Base-by-base conservation (phyloP, 2,329 filamentous ascomycete species). In the Pezicula rhizophila region DNA sequence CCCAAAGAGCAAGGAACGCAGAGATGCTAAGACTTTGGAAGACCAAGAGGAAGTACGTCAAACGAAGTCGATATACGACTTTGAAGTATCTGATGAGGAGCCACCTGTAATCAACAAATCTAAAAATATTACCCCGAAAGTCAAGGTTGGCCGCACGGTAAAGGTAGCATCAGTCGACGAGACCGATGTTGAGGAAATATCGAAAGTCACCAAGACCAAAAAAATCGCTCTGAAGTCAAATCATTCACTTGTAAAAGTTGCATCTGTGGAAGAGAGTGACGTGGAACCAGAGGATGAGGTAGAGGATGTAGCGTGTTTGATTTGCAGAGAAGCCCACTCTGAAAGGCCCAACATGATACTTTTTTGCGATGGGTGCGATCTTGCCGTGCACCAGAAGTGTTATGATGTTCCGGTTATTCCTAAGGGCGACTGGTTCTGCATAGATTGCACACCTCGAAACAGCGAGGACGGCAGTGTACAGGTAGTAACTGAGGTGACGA, bases 331-430 rank as follows among this genome's bases (percentile, higher is more conserved):
- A 48, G 75, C 77, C 0, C 74, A 83, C 51, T 83, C 79, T 0
- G 69, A 74, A 33, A 66, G 71, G 2, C 77, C 77, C 1, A 84
- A 85, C 59, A 72, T 81, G 58, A 84, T 85, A 31, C 68, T 85
- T 8, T 74, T 84, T 33, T 85, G 81, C 64, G 81, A 84, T 55
- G 75, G 74, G 46, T 85, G 82, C 67, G 78, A 84, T 60, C 72
- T 75, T 63, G 77, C 77, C 1, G 77, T 79, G 38, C 81, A 85
- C 56, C 79, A 84, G 58, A 70, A 75, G 55, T 85, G 81, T 61
- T 82, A 82, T 56, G 68, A 74, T 23, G 68, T 85, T 33, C 66
- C 71, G 1, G 70, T 73, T 38, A 76, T 84, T 33, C 81, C 81
- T 1, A 70, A 78, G 43, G 80, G 78, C 6, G 80, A 85, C 51